phyloP scores from a whole-genome alignment of 2,329 filamentous ascomycete species.

The Fusarium pilosicola region DNA sequence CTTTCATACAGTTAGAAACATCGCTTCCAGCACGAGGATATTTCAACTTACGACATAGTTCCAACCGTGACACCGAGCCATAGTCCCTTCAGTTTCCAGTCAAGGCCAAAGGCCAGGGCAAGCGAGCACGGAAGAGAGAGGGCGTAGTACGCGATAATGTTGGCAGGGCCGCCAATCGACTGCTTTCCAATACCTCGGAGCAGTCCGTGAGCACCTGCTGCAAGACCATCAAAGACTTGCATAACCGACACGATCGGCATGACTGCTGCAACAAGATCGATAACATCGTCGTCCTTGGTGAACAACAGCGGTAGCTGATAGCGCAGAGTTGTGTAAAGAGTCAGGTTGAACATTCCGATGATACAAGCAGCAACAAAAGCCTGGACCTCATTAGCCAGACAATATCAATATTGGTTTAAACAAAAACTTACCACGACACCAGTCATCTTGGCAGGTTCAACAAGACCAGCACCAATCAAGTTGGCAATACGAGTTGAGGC shows the following conservation, averaged over 20 bases:
- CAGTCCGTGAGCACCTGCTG: conserved; percentile 83
- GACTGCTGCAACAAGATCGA: conserved; percentile 72
- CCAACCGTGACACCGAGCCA: conserved; percentile 85
- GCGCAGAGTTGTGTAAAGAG: conserved; percentile 73
- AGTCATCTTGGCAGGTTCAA: conserved; percentile 81
- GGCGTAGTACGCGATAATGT: conserved; percentile 85
- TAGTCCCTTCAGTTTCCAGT: conserved; percentile 81
- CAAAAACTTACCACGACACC: conserved; percentile 72
- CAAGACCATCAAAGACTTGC: conserved; percentile 87
- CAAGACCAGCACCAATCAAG: conserved; percentile 86
- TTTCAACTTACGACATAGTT: conserved; percentile 64
- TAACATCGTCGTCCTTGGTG: conserved; percentile 77
- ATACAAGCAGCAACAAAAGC: conserved; percentile 71
- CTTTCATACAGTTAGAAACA: conserved; percentile 47
- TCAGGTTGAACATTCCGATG: conserved; percentile 83
- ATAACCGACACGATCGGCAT: conserved; percentile 87
- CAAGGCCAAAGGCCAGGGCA: conserved; percentile 77
- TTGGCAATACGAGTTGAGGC: conserved; percentile 91
- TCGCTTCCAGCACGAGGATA: background rate
- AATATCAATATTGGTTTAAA: background rate
- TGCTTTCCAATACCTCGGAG: conserved; percentile 89
- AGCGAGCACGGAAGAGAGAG: conserved; percentile 88
- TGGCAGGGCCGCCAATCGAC: conserved; percentile 88
- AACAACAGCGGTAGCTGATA: conserved; percentile 81
- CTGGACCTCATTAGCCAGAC: conserved; percentile 38